Evolutionary conservation across 2,329 filamentous ascomycete species (phyloP).

Genomic region (Fusarium nanum): DNA sequence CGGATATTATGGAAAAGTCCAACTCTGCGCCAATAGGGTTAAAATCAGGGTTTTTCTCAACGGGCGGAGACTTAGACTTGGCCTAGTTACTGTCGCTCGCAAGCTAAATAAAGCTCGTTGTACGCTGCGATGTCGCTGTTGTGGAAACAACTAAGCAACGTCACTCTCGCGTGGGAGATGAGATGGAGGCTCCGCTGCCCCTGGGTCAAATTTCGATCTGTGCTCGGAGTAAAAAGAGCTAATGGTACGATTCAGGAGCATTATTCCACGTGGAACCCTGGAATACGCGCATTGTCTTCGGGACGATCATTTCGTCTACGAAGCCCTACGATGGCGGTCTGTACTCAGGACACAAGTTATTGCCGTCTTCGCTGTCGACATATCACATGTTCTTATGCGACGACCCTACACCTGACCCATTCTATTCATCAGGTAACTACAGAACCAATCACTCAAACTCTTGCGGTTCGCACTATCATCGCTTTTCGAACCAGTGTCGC

Average conservation of each 20-base stretch:
- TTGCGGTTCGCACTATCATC: neutral
- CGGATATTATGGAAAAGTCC: neutral
- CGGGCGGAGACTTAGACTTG: neutral
- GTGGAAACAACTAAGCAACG: neutral
- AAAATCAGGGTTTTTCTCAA: neutral
- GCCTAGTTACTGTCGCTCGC: neutral
- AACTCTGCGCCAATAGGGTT: neutral
- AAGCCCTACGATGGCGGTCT: neutral
- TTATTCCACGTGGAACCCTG: slow-evolving; percentile 13
- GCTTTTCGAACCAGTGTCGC: neutral
- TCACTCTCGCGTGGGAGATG: slow-evolving; percentile 15
- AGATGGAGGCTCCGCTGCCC: neutral
- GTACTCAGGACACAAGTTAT: neutral
- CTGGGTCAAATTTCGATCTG: neutral
- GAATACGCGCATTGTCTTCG: neutral
- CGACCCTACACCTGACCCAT: neutral
- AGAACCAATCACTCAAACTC: neutral
- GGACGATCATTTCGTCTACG: neutral
- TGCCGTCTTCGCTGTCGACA: neutral
- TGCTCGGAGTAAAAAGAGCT: neutral
- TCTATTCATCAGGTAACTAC: neutral
- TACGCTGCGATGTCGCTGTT: neutral
- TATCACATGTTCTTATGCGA: neutral
- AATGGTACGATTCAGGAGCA: neutral
- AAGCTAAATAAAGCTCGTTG: neutral